These are phyloP conservation scores for Stephanodiscus minutulus DNA, from an alignment of 108 stramenopile species.

Conservation along the genomic window DNA sequence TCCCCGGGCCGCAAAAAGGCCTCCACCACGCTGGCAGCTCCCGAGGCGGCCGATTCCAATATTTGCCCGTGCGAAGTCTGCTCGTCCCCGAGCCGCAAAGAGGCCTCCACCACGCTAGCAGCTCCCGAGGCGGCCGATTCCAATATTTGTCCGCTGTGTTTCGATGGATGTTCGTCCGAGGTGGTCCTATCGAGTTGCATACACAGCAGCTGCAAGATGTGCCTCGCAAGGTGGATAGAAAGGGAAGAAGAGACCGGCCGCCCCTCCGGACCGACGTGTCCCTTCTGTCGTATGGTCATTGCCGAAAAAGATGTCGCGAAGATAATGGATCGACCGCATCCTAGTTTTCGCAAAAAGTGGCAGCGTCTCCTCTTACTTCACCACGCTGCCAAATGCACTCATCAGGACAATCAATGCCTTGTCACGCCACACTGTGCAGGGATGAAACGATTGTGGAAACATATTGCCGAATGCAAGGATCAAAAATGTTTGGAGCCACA, in stretches of 20 bases:
- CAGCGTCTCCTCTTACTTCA: slow-evolving; percentile 95
- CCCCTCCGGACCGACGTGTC: slow-evolving; percentile 7
- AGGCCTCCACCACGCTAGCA: no score
- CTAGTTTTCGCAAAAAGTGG: no score
- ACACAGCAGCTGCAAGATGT: neutral
- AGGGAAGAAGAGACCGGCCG: slow-evolving; percentile 13
- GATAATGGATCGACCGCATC: slow-evolving; percentile 16
- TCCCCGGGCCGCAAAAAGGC: no score
- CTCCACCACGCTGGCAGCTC: no score
- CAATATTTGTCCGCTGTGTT: no score
- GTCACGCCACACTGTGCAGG: slow-evolving; percentile 97
- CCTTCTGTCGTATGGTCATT: slow-evolving; percentile 20
- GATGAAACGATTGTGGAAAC: slow-evolving; percentile 99
- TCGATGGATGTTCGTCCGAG: no score
- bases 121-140: no score
- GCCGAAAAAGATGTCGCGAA: slow-evolving; percentile 2
- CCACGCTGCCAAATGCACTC: slow-evolving; percentile 98
- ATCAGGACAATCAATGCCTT: slow-evolving; percentile 91
- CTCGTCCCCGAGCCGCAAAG: no score
- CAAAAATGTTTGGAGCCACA: slow-evolving; percentile 96
- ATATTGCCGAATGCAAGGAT: slow-evolving; percentile 98
- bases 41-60: no score
- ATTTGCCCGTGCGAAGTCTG: no score
- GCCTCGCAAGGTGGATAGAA: neutral
- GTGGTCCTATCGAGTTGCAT: neutral